Evolutionary conservation across 2,329 filamentous ascomycete genomes (phyloP).

Genomic region (Xylariaceae sp.): DNA sequence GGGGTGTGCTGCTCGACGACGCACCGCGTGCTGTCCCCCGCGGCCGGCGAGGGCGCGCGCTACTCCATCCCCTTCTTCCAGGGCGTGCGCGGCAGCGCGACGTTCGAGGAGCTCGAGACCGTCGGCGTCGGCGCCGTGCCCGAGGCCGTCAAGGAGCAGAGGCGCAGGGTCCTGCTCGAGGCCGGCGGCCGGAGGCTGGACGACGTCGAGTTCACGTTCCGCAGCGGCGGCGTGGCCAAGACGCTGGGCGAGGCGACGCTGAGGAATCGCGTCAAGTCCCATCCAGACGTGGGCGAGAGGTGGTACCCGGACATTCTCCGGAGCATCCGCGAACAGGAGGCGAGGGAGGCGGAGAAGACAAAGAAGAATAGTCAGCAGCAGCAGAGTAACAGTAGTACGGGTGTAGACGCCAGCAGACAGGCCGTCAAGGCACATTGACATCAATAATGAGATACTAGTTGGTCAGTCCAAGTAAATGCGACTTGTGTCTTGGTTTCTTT

Average conservation of each 20-base stretch:
- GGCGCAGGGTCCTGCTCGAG: conserved; percentile 51
- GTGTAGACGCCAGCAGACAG: conserved; percentile 20
- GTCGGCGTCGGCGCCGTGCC: conserved; percentile 56
- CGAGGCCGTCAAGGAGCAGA: conserved; percentile 55
- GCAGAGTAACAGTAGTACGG: conserved; percentile 5
- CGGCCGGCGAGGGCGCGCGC: conserved; percentile 62
- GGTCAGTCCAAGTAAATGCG: neutral
- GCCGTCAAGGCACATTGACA: conserved; percentile 37
- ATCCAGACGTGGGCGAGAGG: conserved; percentile 77
- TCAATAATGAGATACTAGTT: conserved; percentile 1
- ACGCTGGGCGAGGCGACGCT: conserved; percentile 78
- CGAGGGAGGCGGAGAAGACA: conserved; percentile 33
- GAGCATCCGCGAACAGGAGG: conserved; percentile 55
- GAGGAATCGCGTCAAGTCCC: conserved; percentile 78
- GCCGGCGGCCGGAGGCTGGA: conserved; percentile 53
- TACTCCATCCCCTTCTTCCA: conserved; percentile 87
- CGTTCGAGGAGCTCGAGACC: conserved; percentile 68
- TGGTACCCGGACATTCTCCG: conserved; percentile 66
- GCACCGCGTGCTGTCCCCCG: conserved; percentile 73
- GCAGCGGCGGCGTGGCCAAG: conserved; percentile 59
- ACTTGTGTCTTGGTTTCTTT: neutral
- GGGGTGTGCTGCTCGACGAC: conserved; percentile 80
- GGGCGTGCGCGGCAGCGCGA: conserved; percentile 72
- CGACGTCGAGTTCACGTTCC: conserved; percentile 84
- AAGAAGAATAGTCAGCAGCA: conserved; percentile 7